Percentiles rank a stretch among this genome's conserved stretches.
These are phyloP conservation scores for Hagleromyces aurorensis DNA, from an alignment of 805 yeast species.

Conservation along the genomic window DNA sequence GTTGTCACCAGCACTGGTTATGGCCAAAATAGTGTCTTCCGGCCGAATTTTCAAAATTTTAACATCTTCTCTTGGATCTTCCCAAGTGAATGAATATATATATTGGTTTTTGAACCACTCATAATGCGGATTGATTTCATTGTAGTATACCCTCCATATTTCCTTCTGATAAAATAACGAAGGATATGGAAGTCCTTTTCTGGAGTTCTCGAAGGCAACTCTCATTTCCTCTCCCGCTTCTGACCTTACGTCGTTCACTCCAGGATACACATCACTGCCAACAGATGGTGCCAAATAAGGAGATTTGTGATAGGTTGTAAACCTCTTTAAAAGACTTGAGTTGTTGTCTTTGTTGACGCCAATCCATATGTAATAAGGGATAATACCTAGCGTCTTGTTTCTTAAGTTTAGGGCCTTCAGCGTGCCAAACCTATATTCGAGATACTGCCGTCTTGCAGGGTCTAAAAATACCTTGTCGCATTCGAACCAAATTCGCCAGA, in stretches of 20 bases:
- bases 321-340: neutral
- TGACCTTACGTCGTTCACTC: conserved; percentile 12
- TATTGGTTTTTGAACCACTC: conserved; percentile 70
- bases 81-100: conserved; percentile 87
- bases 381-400: conserved; percentile 59
- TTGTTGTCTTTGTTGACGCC: conserved; percentile 55
- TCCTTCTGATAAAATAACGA: conserved; percentile 72
- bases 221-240: conserved; percentile 61
- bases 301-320: conserved; percentile 38
- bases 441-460: conserved; percentile 72
- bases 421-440: conserved; percentile 78
- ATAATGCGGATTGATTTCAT: conserved; percentile 59
- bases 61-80: conserved; percentile 78
- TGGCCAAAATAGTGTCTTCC: conserved; percentile 69
- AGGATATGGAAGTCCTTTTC: conserved; percentile 67
- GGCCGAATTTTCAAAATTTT: conserved; percentile 51
- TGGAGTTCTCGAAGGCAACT: conserved; percentile 57
- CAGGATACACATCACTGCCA: no score
- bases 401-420: conserved; percentile 62
- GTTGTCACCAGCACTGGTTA: conserved; percentile 84
- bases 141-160: conserved; percentile 73
- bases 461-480: conserved; percentile 74
- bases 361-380: conserved; percentile 79
- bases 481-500: conserved; percentile 87
- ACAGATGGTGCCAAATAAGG: conserved; percentile 64